A percentile compares a stretch with the other conserved stretches of the same genome.
Evolutionary conservation across 176 grass and related monocot genomes (phyloP).

Genomic region (maize (Zea mays)): Zm-B73-REFERENCE-NAM-5.0 NC_050099.1:57029501-57030000

Average conservation of each 20-base stretch:
- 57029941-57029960: neutral
- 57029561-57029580: conserved; percentile 79
- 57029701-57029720: conserved; percentile 74
- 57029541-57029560: conserved; percentile 57
- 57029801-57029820: conserved; percentile 27
- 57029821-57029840: conserved; percentile 35
- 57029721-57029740: conserved; percentile 62
- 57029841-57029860: conserved; percentile 47
- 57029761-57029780: neutral
- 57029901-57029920: conserved; percentile 50
- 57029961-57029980: neutral
- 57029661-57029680: conserved; percentile 17
- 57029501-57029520: neutral
- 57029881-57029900: conserved; percentile 43
- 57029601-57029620: conserved; percentile 77
- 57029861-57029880: conserved; percentile 44
- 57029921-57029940: conserved; percentile 6
- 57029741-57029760: conserved; percentile 30
- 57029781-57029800: neutral
- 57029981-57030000: neutral
- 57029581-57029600: conserved; percentile 64
- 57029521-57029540: conserved; percentile 16
- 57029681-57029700: conserved; percentile 58
- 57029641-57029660: conserved; percentile 32
- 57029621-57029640: conserved; percentile 56